Evolutionary conservation across 495 filamentous ascomycete genomes (phyloP).

Genomic region (Penicillium argentinense): DNA sequence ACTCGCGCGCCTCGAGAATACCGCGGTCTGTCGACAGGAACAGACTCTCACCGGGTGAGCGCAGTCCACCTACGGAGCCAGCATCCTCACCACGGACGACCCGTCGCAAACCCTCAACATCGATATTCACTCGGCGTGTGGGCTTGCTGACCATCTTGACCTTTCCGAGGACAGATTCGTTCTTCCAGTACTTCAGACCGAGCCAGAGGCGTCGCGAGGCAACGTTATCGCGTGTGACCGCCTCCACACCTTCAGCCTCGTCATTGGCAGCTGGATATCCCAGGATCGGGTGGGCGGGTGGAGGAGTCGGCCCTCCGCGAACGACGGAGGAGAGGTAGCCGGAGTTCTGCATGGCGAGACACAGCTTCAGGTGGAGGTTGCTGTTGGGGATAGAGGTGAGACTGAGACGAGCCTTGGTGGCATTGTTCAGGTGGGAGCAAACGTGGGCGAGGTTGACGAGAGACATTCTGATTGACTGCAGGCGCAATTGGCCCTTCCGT

Average conservation of each 20-base stretch:
- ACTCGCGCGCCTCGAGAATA: conserved; percentile 83
- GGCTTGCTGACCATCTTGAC: conserved; percentile 74
- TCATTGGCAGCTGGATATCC: conserved; percentile 42
- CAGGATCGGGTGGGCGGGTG: conserved; percentile 52
- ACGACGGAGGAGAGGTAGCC: conserved; percentile 84
- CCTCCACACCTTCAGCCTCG: conserved; percentile 41
- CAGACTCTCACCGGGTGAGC: conserved; percentile 76
- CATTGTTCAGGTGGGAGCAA: conserved; percentile 94
- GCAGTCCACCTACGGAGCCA: conserved; percentile 68
- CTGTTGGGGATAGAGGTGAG: conserved; percentile 83
- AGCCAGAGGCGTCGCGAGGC: conserved; percentile 81
- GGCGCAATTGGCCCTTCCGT: conserved; percentile 28
- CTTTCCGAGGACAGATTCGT: conserved; percentile 74
- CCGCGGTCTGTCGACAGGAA: conserved; percentile 79
- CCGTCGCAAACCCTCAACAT: conserved; percentile 54
- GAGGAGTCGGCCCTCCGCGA: conserved; percentile 69
- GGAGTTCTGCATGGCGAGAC: conserved; percentile 73
- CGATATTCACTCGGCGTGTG: conserved; percentile 67
- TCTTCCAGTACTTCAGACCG: conserved; percentile 90
- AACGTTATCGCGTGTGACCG: conserved; percentile 76
- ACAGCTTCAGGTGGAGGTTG: conserved; percentile 75
- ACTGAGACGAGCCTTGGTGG: conserved; percentile 78
- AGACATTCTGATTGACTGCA: conserved; percentile 63
- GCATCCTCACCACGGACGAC: conserved; percentile 66
- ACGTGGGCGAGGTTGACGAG: conserved; percentile 76